Evolutionary conservation across 306 rosid genomes (phyloP).

Genomic region (Chamaecrista fasciculata): DNA sequence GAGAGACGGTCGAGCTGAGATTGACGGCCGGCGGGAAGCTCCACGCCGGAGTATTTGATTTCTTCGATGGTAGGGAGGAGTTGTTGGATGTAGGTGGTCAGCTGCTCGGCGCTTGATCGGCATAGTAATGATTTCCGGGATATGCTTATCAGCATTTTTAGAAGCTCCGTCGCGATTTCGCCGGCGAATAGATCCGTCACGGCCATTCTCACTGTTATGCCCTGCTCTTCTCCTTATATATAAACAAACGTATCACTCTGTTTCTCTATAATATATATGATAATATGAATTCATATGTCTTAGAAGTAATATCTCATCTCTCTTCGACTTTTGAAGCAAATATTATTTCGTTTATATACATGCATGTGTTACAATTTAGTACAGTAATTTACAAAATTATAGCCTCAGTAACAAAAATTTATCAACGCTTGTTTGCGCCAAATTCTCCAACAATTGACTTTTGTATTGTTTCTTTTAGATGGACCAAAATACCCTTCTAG

Average conservation of each 20-base stretch:
- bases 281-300: too few relatives aligned
- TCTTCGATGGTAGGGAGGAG: slow-evolving; percentile 61
- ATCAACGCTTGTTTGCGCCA: too few relatives aligned
- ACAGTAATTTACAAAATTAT: too few relatives aligned
- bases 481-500: neutral
- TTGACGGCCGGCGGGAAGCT: slow-evolving; percentile 55
- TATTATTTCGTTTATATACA: too few relatives aligned
- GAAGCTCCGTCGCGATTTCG: slow-evolving; percentile 76
- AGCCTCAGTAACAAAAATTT: too few relatives aligned
- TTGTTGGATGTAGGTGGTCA: slow-evolving; percentile 29
- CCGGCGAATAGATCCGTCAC: slow-evolving; percentile 79
- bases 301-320: too few relatives aligned
- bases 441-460: neutral
- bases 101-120: slow-evolving; percentile 59
- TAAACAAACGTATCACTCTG: too few relatives aligned
- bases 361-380: too few relatives aligned
- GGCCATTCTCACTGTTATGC: slow-evolving; percentile 58
- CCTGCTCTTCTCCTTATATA: too few relatives aligned
- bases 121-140: slow-evolving; percentile 56
- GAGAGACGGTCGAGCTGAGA: slow-evolving; percentile 65
- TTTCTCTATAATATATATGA: too few relatives aligned
- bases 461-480: neutral
- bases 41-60: slow-evolving; percentile 81
- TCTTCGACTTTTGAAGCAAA: too few relatives aligned
- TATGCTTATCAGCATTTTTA: slow-evolving; percentile 44